Conservation (phyloP, 345 rosid species). For the Corchorus capsularis region DNA sequence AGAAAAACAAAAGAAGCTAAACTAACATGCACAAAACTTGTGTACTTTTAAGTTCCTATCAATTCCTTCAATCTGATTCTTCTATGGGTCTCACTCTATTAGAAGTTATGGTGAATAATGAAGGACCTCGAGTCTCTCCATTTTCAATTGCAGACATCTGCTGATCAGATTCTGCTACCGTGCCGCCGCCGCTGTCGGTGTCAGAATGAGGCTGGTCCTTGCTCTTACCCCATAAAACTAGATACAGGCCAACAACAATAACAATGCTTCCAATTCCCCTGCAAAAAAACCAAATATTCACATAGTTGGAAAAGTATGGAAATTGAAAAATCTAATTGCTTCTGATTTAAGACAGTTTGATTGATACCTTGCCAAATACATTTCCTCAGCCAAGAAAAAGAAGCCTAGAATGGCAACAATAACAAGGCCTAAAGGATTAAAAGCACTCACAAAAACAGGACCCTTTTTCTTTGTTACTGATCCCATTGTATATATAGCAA, state of each 20-base stretch:
- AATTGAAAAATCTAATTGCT: background rate
- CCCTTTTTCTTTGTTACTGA: slow-evolving; percentile 52
- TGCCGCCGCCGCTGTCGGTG: background rate
- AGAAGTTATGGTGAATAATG: background rate
- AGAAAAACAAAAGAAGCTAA: too few species aligned
- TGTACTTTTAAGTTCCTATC: background rate
- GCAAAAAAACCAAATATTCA: background rate
- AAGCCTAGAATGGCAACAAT: slow-evolving; percentile 56
- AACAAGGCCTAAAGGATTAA: slow-evolving; percentile 65
- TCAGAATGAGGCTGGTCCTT: background rate
- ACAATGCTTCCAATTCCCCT: slow-evolving; percentile 11
- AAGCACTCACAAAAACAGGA: slow-evolving; percentile 70
- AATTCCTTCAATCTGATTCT: background rate
- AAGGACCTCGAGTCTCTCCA: background rate
- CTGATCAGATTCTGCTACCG: background rate
- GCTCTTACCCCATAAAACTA: slow-evolving; percentile 20
- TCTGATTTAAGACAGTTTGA: too few species aligned
- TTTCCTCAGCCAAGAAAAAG: slow-evolving; percentile 45
- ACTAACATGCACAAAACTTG: too few species aligned
- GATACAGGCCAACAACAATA: slow-evolving; percentile 11
- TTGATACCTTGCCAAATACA: slow-evolving; percentile 61
- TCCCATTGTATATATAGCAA: slow-evolving; percentile 54
- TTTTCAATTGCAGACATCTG: background rate
- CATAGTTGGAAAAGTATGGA: background rate
- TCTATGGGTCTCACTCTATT: background rate